Evolutionary conservation across 225 moss, liverwort and hornwort species (phyloP).

Genomic region (Physcomitrium patens): DNA sequence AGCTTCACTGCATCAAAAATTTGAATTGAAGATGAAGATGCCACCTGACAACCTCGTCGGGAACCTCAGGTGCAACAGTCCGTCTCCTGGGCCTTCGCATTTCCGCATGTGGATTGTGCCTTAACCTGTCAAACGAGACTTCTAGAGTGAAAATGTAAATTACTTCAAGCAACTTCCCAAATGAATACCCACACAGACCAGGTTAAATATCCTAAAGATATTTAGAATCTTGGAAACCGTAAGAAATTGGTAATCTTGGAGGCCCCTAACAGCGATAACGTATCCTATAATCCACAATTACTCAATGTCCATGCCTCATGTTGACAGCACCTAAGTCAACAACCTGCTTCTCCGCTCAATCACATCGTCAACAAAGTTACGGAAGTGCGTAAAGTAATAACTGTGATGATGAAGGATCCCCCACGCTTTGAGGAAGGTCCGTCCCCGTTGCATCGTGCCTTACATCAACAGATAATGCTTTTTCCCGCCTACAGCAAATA

Average conservation of each 20-base stretch:
- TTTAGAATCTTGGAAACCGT: not conserved
- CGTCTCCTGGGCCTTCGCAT: conserved; percentile 74
- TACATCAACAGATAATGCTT: conserved; percentile 87
- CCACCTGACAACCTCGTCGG: conserved; percentile 98
- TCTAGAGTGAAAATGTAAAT: conserved; percentile 14
- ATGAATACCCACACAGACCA: conserved; percentile 6
- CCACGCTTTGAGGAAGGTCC: conserved; percentile 76
- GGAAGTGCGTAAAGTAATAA: conserved; percentile 31
- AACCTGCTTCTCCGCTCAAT: conserved; percentile 3
- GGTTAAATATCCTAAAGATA: not conserved
- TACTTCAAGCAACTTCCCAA: conserved; percentile 18
- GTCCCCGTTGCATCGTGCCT: conserved; percentile 78
- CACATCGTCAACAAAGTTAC: conserved; percentile 1
- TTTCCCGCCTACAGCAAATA: conserved; percentile 78
- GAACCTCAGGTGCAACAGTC: conserved; percentile 73
- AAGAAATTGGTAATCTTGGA: not conserved
- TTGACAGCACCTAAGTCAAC: conserved; percentile 4
- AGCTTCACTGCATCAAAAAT: conserved; percentile 22
- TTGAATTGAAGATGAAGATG: conserved; percentile 34
- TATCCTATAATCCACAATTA: no score
- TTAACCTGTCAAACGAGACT: conserved; percentile 47
- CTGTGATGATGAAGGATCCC: conserved; percentile 63
- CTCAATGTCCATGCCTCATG: not conserved
- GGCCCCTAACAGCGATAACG: no score
- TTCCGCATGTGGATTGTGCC: conserved; percentile 73